A percentile compares a stretch with the other conserved stretches of the same genome.
phyloP scores from a whole-genome alignment of 1,284 basidiomycete genomes.

The Ustilago tritici region DNA sequence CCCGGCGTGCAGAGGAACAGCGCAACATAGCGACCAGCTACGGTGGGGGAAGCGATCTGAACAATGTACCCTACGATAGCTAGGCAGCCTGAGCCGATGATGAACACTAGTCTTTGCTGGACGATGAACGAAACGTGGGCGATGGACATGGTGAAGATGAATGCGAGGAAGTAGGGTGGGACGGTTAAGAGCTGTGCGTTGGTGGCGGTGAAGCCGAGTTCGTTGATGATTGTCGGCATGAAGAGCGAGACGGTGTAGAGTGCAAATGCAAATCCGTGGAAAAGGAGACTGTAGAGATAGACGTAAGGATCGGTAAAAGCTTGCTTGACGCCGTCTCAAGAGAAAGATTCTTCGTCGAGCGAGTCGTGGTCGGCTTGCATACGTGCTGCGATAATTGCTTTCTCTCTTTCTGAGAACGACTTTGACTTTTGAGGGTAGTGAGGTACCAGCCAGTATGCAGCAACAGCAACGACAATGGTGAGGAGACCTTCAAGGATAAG shows the following conservation, averaged over 20 bases:
- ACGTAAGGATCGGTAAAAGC: constrained; percentile 76
- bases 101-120: constrained; percentile 72
- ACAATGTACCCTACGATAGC: constrained; percentile 78
- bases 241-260: constrained; percentile 61
- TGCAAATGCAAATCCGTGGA: constrained; percentile 75
- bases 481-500: constrained; percentile 76
- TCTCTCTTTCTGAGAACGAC: constrained; percentile 74
- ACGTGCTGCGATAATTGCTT: constrained; percentile 72
- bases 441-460: constrained; percentile 75
- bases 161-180: constrained; percentile 74
- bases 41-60: constrained; percentile 74
- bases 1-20: constrained; percentile 76
- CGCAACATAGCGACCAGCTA: constrained; percentile 76
- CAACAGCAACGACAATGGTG: constrained; percentile 73
- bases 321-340: constrained; percentile 66
- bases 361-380: constrained; percentile 75
- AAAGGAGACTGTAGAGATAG: constrained; percentile 77
- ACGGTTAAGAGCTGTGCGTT: constrained; percentile 77
- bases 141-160: constrained; percentile 68
- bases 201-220: constrained; percentile 75
- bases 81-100: constrained; percentile 74
- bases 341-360: constrained; percentile 70
- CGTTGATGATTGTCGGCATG: constrained; percentile 74
- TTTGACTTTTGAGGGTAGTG: constrained; percentile 75
- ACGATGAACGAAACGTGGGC: constrained; percentile 73